Conservation (phyloP, 371 early-diverging fungal species). For the Apophysomyces ossiformis region DNA sequence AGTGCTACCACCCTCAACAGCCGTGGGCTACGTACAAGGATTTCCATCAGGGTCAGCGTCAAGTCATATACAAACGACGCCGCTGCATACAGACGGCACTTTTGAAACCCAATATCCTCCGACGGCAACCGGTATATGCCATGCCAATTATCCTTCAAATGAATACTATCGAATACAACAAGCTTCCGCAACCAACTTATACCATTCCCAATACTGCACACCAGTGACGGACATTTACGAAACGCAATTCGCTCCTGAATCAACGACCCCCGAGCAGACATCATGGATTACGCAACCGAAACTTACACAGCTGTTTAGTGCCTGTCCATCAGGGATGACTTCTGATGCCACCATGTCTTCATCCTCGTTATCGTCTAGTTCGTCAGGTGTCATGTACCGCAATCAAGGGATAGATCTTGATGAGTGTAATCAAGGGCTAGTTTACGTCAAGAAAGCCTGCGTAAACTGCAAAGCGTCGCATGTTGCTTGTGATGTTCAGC, state of each 20-base stretch:
- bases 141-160: not conserved
- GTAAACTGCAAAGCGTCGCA: slow-evolving; percentile 60
- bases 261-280: not conserved
- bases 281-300: not conserved
- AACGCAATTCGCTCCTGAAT: not conserved
- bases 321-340: not conserved
- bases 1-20: not conserved
- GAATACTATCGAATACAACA: not conserved
- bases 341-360: slow-evolving; percentile 8
- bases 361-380: slow-evolving; percentile 22
- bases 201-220: not conserved
- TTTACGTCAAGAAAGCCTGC: slow-evolving; percentile 64
- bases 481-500: slow-evolving; percentile 60
- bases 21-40: not conserved
- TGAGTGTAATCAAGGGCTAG: slow-evolving; percentile 15
- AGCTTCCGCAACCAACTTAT: not conserved
- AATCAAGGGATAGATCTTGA: slow-evolving; percentile 11
- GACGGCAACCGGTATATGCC: slow-evolving; percentile 1
- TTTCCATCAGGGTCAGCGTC: not conserved
- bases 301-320: not conserved
- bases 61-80: not conserved
- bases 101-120: slow-evolving; percentile 7
- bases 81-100: not conserved
- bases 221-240: slow-evolving; percentile 3
- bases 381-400: slow-evolving; percentile 8